Evolutionary conservation across 2,329 filamentous ascomycete species (phyloP).

Genomic region (Xylariales sp.): DNA sequence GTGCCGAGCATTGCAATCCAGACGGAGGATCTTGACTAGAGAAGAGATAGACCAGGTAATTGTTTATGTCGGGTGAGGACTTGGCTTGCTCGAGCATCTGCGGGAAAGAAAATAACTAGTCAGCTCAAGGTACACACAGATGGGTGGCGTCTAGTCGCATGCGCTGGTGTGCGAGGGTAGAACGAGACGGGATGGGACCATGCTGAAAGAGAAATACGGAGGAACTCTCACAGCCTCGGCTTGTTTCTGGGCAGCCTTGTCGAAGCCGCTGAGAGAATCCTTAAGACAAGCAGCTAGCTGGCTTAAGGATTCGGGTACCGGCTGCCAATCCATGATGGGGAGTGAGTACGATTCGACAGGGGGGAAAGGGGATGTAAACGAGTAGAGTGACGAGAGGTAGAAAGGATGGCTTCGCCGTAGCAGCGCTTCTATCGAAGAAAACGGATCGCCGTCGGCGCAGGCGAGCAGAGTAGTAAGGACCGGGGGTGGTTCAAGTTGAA

Average conservation of each 20-base stretch:
- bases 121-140: slow-evolving; percentile 34
- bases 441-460: slow-evolving; percentile 24
- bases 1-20: slow-evolving; percentile 67
- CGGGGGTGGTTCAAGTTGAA: slow-evolving; percentile 14
- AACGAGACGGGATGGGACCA: slow-evolving; percentile 22
- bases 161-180: slow-evolving; percentile 39
- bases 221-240: slow-evolving; percentile 79
- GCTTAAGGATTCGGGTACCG: slow-evolving; percentile 84
- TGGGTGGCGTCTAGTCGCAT: slow-evolving; percentile 1
- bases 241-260: slow-evolving; percentile 84
- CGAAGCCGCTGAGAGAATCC: slow-evolving; percentile 89
- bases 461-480: neutral
- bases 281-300: slow-evolving; percentile 90
- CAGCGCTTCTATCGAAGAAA: slow-evolving; percentile 7
- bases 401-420: neutral
- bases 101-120: slow-evolving; percentile 35
- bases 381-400: neutral
- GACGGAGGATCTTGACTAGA: slow-evolving; percentile 73
- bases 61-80: slow-evolving; percentile 90
- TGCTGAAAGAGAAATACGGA: slow-evolving; percentile 31
- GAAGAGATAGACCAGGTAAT: slow-evolving; percentile 94
- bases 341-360: slow-evolving; percentile 32
- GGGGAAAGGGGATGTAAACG: slow-evolving; percentile 12
- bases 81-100: slow-evolving; percentile 96
- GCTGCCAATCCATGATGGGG: slow-evolving; percentile 88